Evolutionary conservation across 306 rosid species (phyloP), one percentile per base, ranked within the genome.

Genomic region (Canavalia gladiata): DNA sequence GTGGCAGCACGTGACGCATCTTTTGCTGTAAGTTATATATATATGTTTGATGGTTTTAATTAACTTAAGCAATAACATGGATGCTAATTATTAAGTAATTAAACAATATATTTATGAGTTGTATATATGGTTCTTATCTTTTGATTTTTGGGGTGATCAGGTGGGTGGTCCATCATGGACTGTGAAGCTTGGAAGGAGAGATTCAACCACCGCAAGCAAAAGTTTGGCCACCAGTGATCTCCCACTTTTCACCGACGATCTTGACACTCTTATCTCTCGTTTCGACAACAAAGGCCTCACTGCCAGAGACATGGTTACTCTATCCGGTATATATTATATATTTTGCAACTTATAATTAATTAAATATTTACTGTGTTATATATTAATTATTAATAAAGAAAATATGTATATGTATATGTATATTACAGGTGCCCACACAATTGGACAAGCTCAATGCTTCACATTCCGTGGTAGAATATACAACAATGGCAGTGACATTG

Each of bases 1-100:
- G 79, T 90, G 0, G 91, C 90, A 1, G 91, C 97, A 45, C 81
- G 94, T n/a, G 97, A 92, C 64, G 91, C 95, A 4, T 86, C 97
- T 0, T 86, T 89, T 37, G 81, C 86, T 1, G 90, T 90, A 30
- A 82, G 84, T 67, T 37, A 7, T 9, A 34, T 7, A 7, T 8
- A 6, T 50, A 31, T 33, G 72, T 50, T 30, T 57, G 2, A 56
- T 8, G 42, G 8, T 1, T 30, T 12, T 63, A 29, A 5, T 12
- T 33, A 33, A 62, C 6, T 60, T 31, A 9, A 18, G 25, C 25
- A 18, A 37, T 37, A 37, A 37, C 41, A 37, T 37, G 25, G 25
- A 18, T 18, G 25, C 25, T 18, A 18, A 18, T 18, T 18, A 18
- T 18, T 18, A 18, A 18, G 25, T 18, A 18, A 18, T 18, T 18